These are phyloP conservation scores for Rostrohypoxylon terebratum DNA, from an alignment of 495 filamentous ascomycete genomes.

Conservation along the genomic window DNA sequence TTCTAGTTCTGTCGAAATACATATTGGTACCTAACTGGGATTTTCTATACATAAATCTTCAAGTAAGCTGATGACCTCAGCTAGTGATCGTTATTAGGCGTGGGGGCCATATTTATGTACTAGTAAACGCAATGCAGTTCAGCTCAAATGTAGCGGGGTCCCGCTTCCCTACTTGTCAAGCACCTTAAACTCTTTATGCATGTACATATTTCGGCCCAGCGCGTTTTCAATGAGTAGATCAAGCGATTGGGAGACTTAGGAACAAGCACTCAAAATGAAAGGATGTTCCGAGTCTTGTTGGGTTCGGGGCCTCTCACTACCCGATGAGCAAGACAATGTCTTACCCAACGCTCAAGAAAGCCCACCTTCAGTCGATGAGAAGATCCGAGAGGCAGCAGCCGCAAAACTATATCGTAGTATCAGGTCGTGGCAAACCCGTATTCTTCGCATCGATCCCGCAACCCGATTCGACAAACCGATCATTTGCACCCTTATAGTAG, in stretches of 20 bases:
- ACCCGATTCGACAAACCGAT: constrained; percentile 2
- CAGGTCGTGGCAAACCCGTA: constrained; percentile 29
- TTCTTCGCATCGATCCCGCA: constrained; percentile 27
- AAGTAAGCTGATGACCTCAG: constrained; percentile 9
- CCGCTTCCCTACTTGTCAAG: too few species aligned
- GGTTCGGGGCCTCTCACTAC: constrained; percentile 15
- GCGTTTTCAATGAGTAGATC: constrained; percentile 16
- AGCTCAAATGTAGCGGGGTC: neutral
- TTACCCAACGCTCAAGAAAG: neutral
- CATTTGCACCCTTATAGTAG: constrained; percentile 25
- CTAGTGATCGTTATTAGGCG: neutral
- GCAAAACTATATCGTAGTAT: constrained; percentile 12
- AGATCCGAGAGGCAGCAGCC: constrained; percentile 12
- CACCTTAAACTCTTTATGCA: too few species aligned
- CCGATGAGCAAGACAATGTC: neutral
- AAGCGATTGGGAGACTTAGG: constrained; percentile 19
- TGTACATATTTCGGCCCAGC: too few species aligned
- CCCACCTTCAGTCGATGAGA: constrained; percentile 17
- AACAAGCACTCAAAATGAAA: constrained; percentile 17
- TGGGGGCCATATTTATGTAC: neutral
- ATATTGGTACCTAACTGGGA: neutral
- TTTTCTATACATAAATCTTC: constrained; percentile 3
- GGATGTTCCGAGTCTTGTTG: constrained; percentile 26
- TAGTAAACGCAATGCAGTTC: neutral
- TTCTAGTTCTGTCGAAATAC: neutral